Conservation (phyloP, 1,139 yeast species). For the Pneumocystis murina region DNA sequence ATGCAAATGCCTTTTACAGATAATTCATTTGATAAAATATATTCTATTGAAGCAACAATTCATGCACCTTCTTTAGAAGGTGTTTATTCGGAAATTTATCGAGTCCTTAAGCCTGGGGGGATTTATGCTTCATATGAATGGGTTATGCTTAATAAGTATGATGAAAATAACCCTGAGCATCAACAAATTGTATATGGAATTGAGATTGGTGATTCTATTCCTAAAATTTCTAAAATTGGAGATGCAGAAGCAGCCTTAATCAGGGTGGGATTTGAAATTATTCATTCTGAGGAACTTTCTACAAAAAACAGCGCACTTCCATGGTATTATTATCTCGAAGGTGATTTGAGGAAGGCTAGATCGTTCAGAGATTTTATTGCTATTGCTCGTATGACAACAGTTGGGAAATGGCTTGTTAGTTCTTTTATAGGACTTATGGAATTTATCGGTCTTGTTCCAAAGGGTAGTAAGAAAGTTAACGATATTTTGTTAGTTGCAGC, state of each 20-base stretch:
- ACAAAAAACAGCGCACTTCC: conserved; percentile 64
- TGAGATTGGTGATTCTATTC: conserved; percentile 97
- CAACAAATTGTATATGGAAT: conserved; percentile 93
- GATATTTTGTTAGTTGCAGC: conserved; percentile 94
- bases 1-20: conserved; percentile 97
- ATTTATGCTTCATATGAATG: conserved; percentile 95
- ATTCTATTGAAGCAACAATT: conserved; percentile 96
- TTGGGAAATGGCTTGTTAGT: conserved; percentile 80
- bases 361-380: conserved; percentile 64
- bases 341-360: conserved; percentile 83
- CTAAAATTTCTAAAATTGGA: conserved; percentile 77
- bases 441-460: conserved; percentile 75
- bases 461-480: conserved; percentile 84
- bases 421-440: conserved; percentile 45
- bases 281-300: conserved; percentile 68
- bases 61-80: conserved; percentile 96
- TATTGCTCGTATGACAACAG: conserved; percentile 69
- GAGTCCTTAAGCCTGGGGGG: conserved; percentile 95
- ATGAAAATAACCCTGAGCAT: conserved; percentile 74
- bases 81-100: conserved; percentile 86
- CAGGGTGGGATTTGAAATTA: conserved; percentile 75
- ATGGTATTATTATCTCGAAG: conserved; percentile 95
- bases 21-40: conserved; percentile 84
- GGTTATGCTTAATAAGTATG: conserved; percentile 94
- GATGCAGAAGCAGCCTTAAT: conserved; percentile 81